Base-by-base conservation (phyloP, 2,329 filamentous ascomycete species). In the Phialophora tarda region DNA sequence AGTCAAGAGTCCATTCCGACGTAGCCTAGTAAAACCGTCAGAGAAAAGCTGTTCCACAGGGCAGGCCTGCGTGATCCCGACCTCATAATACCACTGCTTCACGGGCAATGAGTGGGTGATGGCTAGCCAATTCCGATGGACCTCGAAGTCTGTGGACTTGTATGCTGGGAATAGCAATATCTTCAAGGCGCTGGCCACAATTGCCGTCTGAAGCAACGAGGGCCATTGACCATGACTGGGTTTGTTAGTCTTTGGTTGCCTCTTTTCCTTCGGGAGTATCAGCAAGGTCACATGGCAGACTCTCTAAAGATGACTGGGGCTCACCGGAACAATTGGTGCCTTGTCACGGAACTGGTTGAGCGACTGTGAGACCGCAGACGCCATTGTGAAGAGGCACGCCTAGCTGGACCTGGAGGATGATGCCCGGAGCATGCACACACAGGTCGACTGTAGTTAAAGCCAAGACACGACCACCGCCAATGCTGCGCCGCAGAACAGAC, bases 1-100 rank as follows among this genome's bases (percentile, higher is more conserved):
- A 99, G 81, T 99, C 95, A 75, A 99, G 89, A 0, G 95, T 99
- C 95, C 95, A 99, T 92, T 98, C 92, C 66, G 95, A 99, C 1
- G 93, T 97, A 81, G 93, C 90, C 84, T 89, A 72, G 30, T 7
- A 26, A 32, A 34, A 26, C 26, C 10, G 41, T 67, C 24, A 67
- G 53, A 51, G 26, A 28, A 32, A 24, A 24, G 10, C 10, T 21
- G 11, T 24, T 47, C 26, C 48, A 26, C 21, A 23, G 11, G 26
- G n/a, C 17, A 30, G 51, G 12, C 4, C 7, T 41, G 17, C 30
- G 17, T 21, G 38, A 21, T 41, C 66, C 77, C 67, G 76, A 88
- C 87, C 81, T 99, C 95, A 76, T 90, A 93, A 80, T 99, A 99
- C 95, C 95, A 99, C 72, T 96, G 84, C 78, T 91, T 88, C 59